Conservation (phyloP, 169 alveolate species). For the Eimeria necatrix region DNA sequence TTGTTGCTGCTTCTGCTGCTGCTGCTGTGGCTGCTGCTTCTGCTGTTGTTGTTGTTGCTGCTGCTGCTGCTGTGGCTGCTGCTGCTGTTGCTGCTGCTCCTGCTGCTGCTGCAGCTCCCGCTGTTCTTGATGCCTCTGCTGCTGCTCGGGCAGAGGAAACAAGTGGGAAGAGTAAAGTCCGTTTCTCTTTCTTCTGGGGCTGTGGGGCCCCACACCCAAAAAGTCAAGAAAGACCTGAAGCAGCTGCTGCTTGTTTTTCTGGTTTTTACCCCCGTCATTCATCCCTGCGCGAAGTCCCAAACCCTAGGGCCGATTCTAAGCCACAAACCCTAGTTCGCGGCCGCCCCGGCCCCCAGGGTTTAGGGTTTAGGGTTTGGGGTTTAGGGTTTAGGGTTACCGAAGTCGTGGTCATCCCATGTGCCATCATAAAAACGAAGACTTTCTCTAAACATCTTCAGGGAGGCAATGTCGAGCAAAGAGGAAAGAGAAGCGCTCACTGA, state of each 20-base stretch:
- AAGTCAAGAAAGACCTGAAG: slow-evolving; percentile 82
- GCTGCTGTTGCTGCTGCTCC: background rate
- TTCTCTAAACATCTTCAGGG: background rate
- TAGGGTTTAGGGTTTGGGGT: slow-evolving; percentile 28
- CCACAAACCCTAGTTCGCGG: background rate
- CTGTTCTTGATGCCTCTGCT: slow-evolving; percentile 2
- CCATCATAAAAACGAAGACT: slow-evolving; percentile 50
- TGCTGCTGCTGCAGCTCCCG: background rate
- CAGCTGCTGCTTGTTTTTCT: slow-evolving; percentile 41
- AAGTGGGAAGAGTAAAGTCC: slow-evolving; percentile 86
- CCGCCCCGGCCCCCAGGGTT: background rate
- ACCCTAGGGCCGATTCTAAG: slow-evolving; percentile 30
- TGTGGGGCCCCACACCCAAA: slow-evolving; percentile 73
- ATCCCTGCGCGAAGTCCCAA: slow-evolving; percentile 79
- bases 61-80: background rate
- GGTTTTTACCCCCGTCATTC: slow-evolving; percentile 84
- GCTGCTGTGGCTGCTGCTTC: background rate
- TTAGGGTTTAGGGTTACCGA: slow-evolving; percentile 61
- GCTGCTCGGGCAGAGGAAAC: slow-evolving; percentile 80
- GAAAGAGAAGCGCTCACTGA: slow-evolving; percentile 7
- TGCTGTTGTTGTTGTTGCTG: background rate
- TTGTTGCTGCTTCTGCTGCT: background rate
- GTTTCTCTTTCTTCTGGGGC: slow-evolving; percentile 83
- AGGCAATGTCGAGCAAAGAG: background rate
- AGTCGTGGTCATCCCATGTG: slow-evolving; percentile 80